Evolutionary conservation across 78 protist genomes (phyloP).

Genomic region (Dictyostelium brefeldianum): DNA sequence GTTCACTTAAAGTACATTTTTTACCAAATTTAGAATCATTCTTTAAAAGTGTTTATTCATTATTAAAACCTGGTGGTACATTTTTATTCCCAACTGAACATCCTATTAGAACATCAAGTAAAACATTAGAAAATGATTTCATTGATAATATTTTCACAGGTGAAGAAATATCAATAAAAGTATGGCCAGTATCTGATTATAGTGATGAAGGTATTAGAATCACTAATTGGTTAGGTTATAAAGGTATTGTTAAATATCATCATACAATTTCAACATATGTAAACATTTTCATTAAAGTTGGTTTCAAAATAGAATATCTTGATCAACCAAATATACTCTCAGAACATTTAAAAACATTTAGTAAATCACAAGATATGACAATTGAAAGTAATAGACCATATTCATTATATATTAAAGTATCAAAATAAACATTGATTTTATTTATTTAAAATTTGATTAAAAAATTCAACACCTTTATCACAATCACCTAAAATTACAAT

Average conservation of each 20-base stretch:
- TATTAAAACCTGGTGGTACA: background rate
- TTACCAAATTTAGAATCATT: background rate
- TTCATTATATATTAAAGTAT: background rate
- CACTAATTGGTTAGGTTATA: background rate
- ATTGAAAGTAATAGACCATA: background rate
- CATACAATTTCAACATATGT: background rate
- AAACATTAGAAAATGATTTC: background rate
- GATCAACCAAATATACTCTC: background rate
- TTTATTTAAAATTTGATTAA: background rate
- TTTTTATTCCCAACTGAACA: background rate
- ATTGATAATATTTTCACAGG: background rate
- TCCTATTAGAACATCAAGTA: background rate
- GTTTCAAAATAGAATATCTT: background rate
- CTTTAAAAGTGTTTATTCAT: background rate
- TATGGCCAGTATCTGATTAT: background rate
- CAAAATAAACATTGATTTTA: background rate
- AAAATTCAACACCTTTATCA: slow-evolving; percentile 63
- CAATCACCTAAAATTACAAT: slow-evolving; percentile 44
- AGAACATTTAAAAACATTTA: background rate
- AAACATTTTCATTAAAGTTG: background rate
- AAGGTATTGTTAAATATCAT: background rate
- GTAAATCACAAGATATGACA: background rate
- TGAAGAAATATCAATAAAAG: background rate
- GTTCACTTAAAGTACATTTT: background rate
- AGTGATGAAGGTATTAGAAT: background rate